Evolutionary conservation across 2,329 filamentous ascomycete genomes (phyloP).

Genomic region (Trichoderma endophyticum): DNA sequence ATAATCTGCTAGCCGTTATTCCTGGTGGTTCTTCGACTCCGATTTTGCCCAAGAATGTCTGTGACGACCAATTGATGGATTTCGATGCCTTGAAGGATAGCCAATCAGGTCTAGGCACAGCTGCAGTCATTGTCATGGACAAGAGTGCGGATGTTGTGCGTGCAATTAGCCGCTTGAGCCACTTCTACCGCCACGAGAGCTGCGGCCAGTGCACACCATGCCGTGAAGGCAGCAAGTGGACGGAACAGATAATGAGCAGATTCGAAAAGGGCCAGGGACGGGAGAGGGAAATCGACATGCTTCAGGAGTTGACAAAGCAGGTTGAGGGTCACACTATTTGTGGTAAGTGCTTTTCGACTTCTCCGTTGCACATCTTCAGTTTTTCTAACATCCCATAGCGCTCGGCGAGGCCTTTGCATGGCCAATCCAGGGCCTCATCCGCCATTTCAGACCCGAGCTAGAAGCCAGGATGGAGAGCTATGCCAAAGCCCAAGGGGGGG

Average conservation of each 20-base stretch:
- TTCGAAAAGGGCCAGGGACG: constrained; percentile 90
- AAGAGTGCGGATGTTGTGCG: constrained; percentile 95
- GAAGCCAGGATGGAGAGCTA: constrained; percentile 87
- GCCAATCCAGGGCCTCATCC: constrained; percentile 96
- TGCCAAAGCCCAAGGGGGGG: constrained; percentile 67
- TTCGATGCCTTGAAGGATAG: constrained; percentile 98
- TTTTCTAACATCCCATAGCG: constrained; percentile 48
- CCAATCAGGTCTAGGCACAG: constrained; percentile 94
- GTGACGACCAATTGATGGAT: constrained; percentile 97
- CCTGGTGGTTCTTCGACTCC: constrained; percentile 96
- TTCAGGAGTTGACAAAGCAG: constrained; percentile 98
- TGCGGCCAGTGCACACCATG: constrained; percentile 99
- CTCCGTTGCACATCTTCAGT: neutral
- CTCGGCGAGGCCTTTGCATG: constrained; percentile 97
- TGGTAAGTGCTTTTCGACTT: constrained; percentile 52
- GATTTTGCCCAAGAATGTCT: constrained; percentile 83
- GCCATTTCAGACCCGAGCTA: constrained; percentile 94
- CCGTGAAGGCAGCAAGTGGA: constrained; percentile 98
- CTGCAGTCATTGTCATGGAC: constrained; percentile 98
- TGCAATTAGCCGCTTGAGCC: constrained; percentile 85
- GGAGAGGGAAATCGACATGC: constrained; percentile 95
- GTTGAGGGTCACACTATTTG: constrained; percentile 99
- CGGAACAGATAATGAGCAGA: constrained; percentile 96
- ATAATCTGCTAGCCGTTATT: constrained; percentile 93
- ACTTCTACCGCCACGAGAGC: constrained; percentile 98